A percentile compares a stretch with the other conserved stretches of the same genome.
These are phyloP conservation scores for Aspergillus sp. DNA, from an alignment of 2,329 filamentous ascomycete genomes.

Conservation along the genomic window DNA sequence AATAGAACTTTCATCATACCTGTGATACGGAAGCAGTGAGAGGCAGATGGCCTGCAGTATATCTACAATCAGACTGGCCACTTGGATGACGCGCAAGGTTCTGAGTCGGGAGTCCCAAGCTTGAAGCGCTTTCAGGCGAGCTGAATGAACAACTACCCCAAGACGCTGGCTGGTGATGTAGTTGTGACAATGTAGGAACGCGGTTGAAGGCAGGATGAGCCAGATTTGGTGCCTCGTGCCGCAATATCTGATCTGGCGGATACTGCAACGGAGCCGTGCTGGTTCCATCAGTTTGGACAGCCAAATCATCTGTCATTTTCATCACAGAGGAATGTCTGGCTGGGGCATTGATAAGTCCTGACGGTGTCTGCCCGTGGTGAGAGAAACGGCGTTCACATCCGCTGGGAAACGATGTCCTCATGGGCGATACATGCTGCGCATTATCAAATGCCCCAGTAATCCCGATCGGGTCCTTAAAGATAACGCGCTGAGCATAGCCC, in stretches of 20 bases:
- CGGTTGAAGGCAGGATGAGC: neutral
- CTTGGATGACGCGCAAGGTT: neutral
- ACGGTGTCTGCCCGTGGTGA: constrained; percentile 18
- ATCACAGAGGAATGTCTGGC: neutral
- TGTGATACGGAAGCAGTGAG: neutral
- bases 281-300: neutral
- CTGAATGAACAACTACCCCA: neutral
- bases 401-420: constrained; percentile 12
- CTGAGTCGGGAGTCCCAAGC: neutral
- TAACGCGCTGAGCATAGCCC: constrained; percentile 36
- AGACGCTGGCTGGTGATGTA: too few species aligned
- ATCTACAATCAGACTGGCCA: neutral
- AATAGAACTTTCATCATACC: neutral
- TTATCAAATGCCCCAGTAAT: constrained; percentile 21
- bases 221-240: neutral
- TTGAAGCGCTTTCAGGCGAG: neutral
- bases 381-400: constrained; percentile 16
- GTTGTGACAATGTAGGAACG: too few species aligned
- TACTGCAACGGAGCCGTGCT: neutral
- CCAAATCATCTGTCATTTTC: neutral
- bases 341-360: constrained; percentile 8
- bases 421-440: constrained; percentile 16
- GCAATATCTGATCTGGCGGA: neutral
- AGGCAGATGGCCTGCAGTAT: neutral
- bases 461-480: constrained; percentile 37